These are phyloP conservation scores for Pseudogymnoascus sp. DNA, from an alignment of 2,329 filamentous ascomycete genomes.

Conservation along the genomic window DNA sequence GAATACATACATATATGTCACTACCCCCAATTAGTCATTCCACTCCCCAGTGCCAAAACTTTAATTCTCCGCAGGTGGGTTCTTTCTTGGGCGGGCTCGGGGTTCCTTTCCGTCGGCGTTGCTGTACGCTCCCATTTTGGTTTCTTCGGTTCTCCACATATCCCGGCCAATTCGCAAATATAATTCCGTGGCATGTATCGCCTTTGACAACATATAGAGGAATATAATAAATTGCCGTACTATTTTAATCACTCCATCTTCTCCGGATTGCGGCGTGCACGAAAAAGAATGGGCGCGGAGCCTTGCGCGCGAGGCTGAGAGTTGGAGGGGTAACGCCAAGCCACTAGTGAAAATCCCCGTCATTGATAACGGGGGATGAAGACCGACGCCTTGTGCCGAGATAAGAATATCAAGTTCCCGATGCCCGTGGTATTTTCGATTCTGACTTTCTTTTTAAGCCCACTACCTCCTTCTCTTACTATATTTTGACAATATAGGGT, in stretches of 20 bases:
- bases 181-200: background rate
- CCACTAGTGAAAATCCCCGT: slow-evolving; percentile 2
- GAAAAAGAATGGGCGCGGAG: background rate
- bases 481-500: slow-evolving; percentile 4
- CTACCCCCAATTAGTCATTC: background rate
- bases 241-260: background rate
- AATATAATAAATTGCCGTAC: background rate
- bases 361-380: slow-evolving; percentile 10
- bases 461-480: background rate
- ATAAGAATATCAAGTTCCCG: background rate
- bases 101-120: background rate
- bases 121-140: background rate
- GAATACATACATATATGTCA: background rate
- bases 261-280: background rate
- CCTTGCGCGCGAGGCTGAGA: slow-evolving; percentile 5
- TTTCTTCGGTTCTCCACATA: background rate
- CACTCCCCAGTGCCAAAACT: background rate
- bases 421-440: slow-evolving; percentile 2
- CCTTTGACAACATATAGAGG: background rate
- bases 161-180: background rate
- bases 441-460: background rate
- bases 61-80: background rate
- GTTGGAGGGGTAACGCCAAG: background rate
- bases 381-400: background rate
- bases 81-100: background rate